Evolutionary conservation across 2,329 filamentous ascomycete genomes (phyloP).

Genomic region (Epichloe coenophiala): DNA sequence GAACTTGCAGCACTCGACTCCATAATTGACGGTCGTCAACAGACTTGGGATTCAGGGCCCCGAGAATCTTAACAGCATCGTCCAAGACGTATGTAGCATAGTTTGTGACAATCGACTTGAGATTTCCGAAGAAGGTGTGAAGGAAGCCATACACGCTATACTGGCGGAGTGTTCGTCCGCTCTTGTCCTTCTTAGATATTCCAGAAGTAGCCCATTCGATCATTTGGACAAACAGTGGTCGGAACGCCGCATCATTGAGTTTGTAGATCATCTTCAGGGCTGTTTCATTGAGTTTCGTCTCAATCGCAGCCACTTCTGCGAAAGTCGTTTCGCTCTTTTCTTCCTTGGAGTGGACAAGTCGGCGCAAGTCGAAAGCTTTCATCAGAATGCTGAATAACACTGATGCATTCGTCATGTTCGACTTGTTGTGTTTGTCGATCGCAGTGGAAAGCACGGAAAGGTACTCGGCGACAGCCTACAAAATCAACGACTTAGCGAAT

Average conservation of each 20-base stretch:
- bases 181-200: conserved; percentile 46
- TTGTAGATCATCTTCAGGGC: conserved; percentile 89
- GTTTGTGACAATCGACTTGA: conserved; percentile 88
- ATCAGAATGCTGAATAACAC: conserved; percentile 54
- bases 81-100: conserved; percentile 81
- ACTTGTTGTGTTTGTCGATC: conserved; percentile 67
- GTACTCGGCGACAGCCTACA: conserved; percentile 52
- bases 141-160: conserved; percentile 75
- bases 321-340: conserved; percentile 29
- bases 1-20: conserved; percentile 54
- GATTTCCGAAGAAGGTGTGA: conserved; percentile 62
- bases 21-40: conserved; percentile 47
- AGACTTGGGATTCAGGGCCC: conserved; percentile 31
- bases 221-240: conserved; percentile 78
- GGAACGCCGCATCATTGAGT: conserved; percentile 85
- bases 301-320: conserved; percentile 43
- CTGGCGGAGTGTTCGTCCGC: conserved; percentile 47
- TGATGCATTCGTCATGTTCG: conserved; percentile 57
- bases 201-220: conserved; percentile 62
- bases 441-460: conserved; percentile 56
- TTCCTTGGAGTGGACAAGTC: conserved; percentile 35
- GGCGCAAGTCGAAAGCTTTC: conserved; percentile 50
- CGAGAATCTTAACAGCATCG: conserved; percentile 52
- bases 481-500: neutral
- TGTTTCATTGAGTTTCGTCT: conserved; percentile 53